Conservation (phyloP, 1,139 yeast species). For the Candida glucosophila region DNA sequence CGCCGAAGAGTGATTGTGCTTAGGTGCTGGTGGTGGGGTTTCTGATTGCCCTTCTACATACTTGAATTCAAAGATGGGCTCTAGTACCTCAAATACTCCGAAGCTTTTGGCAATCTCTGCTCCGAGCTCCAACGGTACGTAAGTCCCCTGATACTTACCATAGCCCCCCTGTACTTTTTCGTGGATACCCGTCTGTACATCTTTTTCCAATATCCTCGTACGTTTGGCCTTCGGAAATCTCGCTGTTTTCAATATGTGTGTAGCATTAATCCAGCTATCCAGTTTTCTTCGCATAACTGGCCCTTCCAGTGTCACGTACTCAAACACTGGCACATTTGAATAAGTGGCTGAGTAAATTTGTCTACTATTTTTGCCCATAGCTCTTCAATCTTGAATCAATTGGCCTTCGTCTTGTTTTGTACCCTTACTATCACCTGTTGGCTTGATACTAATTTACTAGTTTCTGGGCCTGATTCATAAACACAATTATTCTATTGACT, state of each 20-base stretch:
- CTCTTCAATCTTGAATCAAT: not conserved
- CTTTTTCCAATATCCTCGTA: conserved; percentile 78
- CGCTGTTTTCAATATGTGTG: conserved; percentile 83
- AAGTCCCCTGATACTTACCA: conserved; percentile 92
- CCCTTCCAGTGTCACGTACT: conserved; percentile 60
- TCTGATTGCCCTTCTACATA: conserved; percentile 47
- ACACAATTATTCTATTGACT: no score
- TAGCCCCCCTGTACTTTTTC: conserved; percentile 95
- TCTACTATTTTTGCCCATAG: conserved; percentile 18
- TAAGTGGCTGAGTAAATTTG: conserved; percentile 72
- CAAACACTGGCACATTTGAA: conserved; percentile 73
- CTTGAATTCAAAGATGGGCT: conserved; percentile 59
- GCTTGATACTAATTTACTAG: conserved; percentile 1
- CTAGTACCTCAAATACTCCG: conserved; percentile 56
- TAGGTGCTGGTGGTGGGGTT: conserved; percentile 79
- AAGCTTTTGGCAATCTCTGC: conserved; percentile 62
- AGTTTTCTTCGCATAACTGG: conserved; percentile 73
- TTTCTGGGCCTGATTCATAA: conserved; percentile 1
- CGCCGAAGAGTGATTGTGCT: conserved; percentile 68
- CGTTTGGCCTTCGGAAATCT: conserved; percentile 80
- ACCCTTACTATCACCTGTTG: conserved; percentile 1
- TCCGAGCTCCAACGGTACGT: conserved; percentile 72
- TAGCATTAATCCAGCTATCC: conserved; percentile 86
- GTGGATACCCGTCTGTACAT: conserved; percentile 76
- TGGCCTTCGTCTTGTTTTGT: no score